phyloP scores from a whole-genome alignment of 2,329 filamentous ascomycete species.

The Dryadomyces sulphureus region DNA sequence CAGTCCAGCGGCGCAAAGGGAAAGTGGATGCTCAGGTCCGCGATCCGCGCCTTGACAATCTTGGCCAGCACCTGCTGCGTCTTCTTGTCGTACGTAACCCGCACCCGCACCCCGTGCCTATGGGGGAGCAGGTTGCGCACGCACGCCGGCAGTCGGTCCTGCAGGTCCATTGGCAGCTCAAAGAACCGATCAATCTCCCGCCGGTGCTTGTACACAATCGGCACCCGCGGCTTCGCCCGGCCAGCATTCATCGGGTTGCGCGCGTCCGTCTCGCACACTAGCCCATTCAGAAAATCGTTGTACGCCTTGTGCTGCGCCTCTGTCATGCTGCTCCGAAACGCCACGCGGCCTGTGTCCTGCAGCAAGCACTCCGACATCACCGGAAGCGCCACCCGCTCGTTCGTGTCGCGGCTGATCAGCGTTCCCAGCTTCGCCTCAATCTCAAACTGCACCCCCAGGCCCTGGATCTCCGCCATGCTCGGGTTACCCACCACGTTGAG shows the following conservation, averaged over 20 bases:
- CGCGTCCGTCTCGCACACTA: conserved; percentile 43
- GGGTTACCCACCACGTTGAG: conserved; percentile 51
- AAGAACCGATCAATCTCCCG: conserved; percentile 80
- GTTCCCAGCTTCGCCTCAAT: conserved; percentile 89
- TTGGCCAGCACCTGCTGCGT: conserved; percentile 53
- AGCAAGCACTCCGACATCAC: conserved; percentile 60
- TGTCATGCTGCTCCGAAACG: conserved; percentile 82
- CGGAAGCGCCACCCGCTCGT: conserved; percentile 51
- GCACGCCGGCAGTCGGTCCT: conserved; percentile 47
- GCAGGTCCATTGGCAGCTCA: conserved; percentile 48
- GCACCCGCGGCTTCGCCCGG: conserved; percentile 33
- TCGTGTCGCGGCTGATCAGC: conserved; percentile 58
- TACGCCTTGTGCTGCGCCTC: conserved; percentile 69
- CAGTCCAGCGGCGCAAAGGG: conserved; percentile 71
- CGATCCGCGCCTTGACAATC: conserved; percentile 84
- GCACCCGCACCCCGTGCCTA: conserved; percentile 45
- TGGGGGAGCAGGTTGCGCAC: conserved; percentile 46
- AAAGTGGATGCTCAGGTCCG: conserved; percentile 75
- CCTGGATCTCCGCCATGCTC: conserved; percentile 48
- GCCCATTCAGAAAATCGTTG: conserved; percentile 71
- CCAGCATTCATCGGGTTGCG: conserved; percentile 30
- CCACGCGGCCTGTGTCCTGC: conserved; percentile 34
- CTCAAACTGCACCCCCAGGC: conserved; percentile 62
- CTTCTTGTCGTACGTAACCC: conserved; percentile 64
- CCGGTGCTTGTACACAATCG: conserved; percentile 68